Evolutionary conservation across 306 rosid species (phyloP).

Genomic region (peach (Prunus persica)): DNA sequence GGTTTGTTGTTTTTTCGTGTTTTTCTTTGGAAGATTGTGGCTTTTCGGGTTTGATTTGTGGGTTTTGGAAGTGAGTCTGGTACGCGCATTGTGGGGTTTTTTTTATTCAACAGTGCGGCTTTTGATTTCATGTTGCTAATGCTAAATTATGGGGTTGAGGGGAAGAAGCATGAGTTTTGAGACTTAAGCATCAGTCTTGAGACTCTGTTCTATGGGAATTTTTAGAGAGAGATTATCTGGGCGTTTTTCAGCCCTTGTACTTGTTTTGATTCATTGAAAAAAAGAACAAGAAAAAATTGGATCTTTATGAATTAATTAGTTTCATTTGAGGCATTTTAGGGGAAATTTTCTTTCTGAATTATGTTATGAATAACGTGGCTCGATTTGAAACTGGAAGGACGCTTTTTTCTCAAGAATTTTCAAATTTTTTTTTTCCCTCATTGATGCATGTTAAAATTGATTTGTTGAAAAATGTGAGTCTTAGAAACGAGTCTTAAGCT

Average conservation of each 20-base stretch:
- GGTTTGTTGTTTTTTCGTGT: background rate
- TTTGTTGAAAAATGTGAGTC: background rate
- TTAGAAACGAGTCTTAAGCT: background rate
- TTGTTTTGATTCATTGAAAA: background rate
- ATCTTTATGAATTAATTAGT: background rate
- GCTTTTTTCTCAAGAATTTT: background rate
- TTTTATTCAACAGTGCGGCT: background rate
- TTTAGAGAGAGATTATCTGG: background rate
- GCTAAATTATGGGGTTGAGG: background rate
- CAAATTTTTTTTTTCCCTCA: background rate
- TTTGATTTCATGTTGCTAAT: background rate
- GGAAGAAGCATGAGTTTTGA: background rate
- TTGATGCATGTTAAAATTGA: background rate
- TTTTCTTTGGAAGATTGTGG: background rate
- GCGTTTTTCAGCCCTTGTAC: background rate
- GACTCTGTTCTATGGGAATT: background rate
- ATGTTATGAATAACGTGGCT: background rate
- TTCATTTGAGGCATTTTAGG: background rate
- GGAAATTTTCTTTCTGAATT: background rate
- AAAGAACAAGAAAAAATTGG: background rate
- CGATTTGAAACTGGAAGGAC: background rate
- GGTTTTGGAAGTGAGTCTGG: background rate
- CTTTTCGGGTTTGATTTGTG: constrained; percentile 1
- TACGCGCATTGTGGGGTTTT: background rate
- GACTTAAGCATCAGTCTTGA: background rate